Conservation (phyloP, 148 eudicot species). For the Camellia sinensis region DNA sequence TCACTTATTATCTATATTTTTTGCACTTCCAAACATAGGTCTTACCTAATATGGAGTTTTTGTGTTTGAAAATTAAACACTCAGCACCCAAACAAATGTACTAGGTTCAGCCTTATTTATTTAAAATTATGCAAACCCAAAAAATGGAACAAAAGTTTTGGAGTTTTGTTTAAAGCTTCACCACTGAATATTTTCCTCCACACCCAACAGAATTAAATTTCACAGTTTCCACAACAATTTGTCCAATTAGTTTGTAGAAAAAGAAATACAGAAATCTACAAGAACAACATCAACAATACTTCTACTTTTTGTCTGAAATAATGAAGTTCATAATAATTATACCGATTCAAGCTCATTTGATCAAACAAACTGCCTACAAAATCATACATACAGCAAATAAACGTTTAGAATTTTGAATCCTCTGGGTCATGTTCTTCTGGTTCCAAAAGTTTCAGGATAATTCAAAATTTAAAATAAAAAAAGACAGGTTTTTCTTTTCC, state of each 20-base stretch:
- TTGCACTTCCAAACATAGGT: background rate
- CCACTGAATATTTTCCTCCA: background rate
- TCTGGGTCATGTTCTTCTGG: background rate
- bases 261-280: background rate
- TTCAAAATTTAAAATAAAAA: background rate
- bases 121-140: background rate
- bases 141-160: background rate
- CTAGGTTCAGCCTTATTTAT: background rate
- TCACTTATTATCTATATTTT: background rate
- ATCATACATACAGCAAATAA: background rate
- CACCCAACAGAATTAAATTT: background rate
- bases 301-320: background rate
- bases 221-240: background rate
- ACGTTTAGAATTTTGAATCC: background rate
- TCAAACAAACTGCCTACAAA: background rate
- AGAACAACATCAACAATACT: background rate
- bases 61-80: background rate
- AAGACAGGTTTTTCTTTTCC: background rate
- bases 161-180: background rate
- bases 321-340: slow-evolving; percentile 1
- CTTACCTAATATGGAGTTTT: background rate
- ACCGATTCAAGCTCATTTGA: background rate
- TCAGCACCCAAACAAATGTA: background rate
- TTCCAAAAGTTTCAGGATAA: background rate
- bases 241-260: background rate